These are phyloP conservation scores for Fusarium incarnatum DNA, from an alignment of 2,329 filamentous ascomycete species.

Conservation along the genomic window DNA sequence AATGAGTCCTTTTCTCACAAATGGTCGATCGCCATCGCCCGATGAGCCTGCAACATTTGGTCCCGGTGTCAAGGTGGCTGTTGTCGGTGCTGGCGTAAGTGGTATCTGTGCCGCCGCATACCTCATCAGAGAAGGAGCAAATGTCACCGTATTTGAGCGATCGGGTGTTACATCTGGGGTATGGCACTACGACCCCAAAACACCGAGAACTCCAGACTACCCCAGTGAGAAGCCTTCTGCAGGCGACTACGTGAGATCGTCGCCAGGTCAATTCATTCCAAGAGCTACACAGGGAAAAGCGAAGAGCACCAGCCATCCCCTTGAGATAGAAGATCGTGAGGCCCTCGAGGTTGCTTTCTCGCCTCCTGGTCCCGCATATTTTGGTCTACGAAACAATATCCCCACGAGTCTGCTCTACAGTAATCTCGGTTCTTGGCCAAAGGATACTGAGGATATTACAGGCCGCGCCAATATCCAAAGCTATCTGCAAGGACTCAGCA, in stretches of 20 bases:
- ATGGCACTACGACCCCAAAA: conserved; percentile 53
- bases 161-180: conserved; percentile 51
- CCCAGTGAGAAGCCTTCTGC: conserved; percentile 48
- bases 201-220: conserved; percentile 48
- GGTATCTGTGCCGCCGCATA: conserved; percentile 55
- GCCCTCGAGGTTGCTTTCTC: conserved; percentile 33
- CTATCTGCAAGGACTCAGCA: conserved; percentile 71
- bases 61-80: conserved; percentile 47
- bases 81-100: conserved; percentile 56
- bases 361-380: conserved; percentile 62
- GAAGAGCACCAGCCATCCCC: neutral
- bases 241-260: conserved; percentile 45
- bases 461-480: conserved; percentile 66
- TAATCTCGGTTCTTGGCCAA: conserved; percentile 63
- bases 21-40: conserved; percentile 4
- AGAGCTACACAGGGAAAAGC: neutral
- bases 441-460: conserved; percentile 69
- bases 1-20: conserved; percentile 35
- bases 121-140: conserved; percentile 50
- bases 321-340: neutral
- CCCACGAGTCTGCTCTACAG: conserved; percentile 67
- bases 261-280: conserved; percentile 12
- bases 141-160: conserved; percentile 55
- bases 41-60: conserved; percentile 14
- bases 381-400: conserved; percentile 77